A percentile compares a stretch with the other conserved stretches of the same genome.
Conservation (phyloP, 768 basidiomycete species). For the Exidia glandulosa region DNA sequence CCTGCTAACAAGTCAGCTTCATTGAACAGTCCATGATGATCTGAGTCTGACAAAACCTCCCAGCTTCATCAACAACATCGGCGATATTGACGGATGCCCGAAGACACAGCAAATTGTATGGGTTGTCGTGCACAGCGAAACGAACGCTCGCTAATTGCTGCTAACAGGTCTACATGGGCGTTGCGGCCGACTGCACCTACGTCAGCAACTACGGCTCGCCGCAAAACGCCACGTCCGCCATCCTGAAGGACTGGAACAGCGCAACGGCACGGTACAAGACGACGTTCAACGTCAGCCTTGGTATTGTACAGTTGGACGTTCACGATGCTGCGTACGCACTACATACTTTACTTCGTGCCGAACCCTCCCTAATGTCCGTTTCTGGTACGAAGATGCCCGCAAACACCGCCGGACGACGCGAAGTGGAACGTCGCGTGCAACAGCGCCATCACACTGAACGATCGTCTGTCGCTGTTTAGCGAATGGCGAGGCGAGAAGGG, state of each 20-base stretch:
- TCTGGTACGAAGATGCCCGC: slow-evolving; percentile 43
- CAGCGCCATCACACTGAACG: slow-evolving; percentile 41
- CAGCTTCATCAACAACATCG: slow-evolving; percentile 64
- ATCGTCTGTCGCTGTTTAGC: slow-evolving; percentile 67
- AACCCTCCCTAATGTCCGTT: slow-evolving; percentile 3
- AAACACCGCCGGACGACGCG: slow-evolving; percentile 32
- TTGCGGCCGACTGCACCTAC: slow-evolving; percentile 81
- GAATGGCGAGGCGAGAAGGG: slow-evolving; percentile 69
- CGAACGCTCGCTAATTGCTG: not conserved
- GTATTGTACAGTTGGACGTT: slow-evolving; percentile 71
- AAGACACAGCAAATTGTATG: slow-evolving; percentile 53
- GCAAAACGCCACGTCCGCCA: slow-evolving; percentile 59
- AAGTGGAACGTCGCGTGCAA: slow-evolving; percentile 73
- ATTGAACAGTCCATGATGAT: slow-evolving; percentile 19
- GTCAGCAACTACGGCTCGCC: slow-evolving; percentile 49
- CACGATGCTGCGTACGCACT: slow-evolving; percentile 39
- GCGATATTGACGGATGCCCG: slow-evolving; percentile 61
- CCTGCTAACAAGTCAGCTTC: slow-evolving; percentile 15
- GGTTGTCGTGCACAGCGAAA: slow-evolving; percentile 22
- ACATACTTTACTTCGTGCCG: too few relatives aligned
- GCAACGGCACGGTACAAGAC: slow-evolving; percentile 62
- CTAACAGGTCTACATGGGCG: slow-evolving; percentile 55
- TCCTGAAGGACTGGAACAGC: slow-evolving; percentile 72
- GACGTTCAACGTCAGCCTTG: slow-evolving; percentile 78
- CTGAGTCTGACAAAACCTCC: too few relatives aligned